phyloP scores from a whole-genome alignment of 176 grass and related monocot genomes.

The Cenchrus americanus region DNA sequence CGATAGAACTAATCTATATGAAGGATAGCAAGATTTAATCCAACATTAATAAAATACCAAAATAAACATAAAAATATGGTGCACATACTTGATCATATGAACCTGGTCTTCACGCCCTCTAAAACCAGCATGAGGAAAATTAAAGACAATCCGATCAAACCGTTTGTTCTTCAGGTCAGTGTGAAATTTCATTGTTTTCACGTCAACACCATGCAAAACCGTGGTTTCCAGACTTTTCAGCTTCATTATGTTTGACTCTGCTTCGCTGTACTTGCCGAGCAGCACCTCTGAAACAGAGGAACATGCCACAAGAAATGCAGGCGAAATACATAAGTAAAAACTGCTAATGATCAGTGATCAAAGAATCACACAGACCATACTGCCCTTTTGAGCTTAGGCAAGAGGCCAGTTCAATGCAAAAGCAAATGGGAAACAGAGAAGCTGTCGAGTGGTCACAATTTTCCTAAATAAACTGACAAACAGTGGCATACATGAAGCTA shows the following conservation, averaged over 20 bases:
- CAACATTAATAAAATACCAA: not conserved
- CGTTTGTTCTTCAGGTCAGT: slow-evolving; percentile 43
- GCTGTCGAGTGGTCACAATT: not conserved
- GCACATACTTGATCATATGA: slow-evolving; percentile 59
- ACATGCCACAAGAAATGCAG: not conserved
- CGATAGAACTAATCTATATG: not conserved
- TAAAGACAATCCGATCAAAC: slow-evolving; percentile 67
- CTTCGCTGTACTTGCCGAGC: slow-evolving; percentile 48
- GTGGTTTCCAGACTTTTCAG: slow-evolving; percentile 41
- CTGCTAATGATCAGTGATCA: not conserved
- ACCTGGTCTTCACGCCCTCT: slow-evolving; percentile 46
- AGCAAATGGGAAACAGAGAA: not conserved
- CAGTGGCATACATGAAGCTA: not conserved
- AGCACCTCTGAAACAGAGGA: slow-evolving; percentile 32
- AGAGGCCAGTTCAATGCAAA: not conserved
- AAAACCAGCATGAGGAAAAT: slow-evolving; percentile 82
- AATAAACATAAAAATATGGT: slow-evolving; percentile 5
- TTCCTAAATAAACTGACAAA: not conserved
- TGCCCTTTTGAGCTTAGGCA: slow-evolving; percentile 2
- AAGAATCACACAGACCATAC: not conserved
- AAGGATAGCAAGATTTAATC: not conserved
- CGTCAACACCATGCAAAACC: slow-evolving; percentile 52
- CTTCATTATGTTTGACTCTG: slow-evolving; percentile 44
- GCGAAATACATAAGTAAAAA: slow-evolving; percentile 14
- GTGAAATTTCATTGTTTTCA: slow-evolving; percentile 52